Base-by-base conservation (phyloP, 257 asterid genomes). In the Paraleonurus japonicus region DNA sequence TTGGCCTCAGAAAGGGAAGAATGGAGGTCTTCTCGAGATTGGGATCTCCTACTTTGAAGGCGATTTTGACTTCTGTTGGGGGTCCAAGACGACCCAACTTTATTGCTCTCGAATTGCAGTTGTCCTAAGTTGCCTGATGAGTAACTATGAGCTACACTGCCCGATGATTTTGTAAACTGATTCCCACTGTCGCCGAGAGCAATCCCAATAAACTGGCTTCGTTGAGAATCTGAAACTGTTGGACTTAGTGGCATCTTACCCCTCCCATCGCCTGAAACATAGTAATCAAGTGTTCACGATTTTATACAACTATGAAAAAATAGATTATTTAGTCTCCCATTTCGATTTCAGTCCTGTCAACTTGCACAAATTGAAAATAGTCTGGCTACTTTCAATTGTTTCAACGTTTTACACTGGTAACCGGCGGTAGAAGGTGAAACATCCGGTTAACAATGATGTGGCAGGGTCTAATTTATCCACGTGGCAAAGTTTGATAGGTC, bases 11-110 rank as follows among this genome's bases (percentile, higher is more conserved):
- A 81, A 51, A 89, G 26, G 20, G 99, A 86, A 81, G 93, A 82
- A 66, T 47, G 74, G 28, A 95, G 96, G 74, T 95, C 99, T 75
- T 92, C 99, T 71, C 98, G 85, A 58, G 98, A 95, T 74, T 89
- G 98, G 27, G 99, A 95, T 80, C 96, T 81, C 76, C 98, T 81
- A 73, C 98, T 92, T 45, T 90, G 98, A 20, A 92, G 95, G 22
- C 83, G 94, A 86, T 74, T 81, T 67, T 88, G 89, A 39, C 91
- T 67, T 74, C 90, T 64, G 71, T 78, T 82, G 5, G 85, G 87
- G 24, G 85, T 73, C 85, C 87, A 78, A 63, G 50, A 65, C 19
- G 85, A 77, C 67, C 85, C 85, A 39, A 70, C 75, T 58, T 58
- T 78, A 54, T 43, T 72, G 65, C 71, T 80, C 68, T 82, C 84